Evolutionary conservation across 352 stramenopile species (phyloP), one percentile per base, ranked within the genome.

Genomic region (Phytophthora macrochlamydospora): DNA sequence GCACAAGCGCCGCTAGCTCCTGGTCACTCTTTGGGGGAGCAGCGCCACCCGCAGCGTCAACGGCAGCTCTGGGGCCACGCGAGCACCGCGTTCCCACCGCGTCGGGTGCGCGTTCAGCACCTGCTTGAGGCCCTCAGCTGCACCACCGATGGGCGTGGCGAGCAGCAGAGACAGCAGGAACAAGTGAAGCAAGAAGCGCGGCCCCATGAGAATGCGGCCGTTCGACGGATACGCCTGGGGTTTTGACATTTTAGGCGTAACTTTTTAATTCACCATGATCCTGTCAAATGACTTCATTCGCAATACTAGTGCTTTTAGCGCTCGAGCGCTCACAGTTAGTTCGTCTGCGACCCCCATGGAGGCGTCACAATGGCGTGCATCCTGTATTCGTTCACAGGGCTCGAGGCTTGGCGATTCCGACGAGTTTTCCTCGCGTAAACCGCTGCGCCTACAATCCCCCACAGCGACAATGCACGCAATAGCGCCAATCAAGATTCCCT

Each of bases 1-100:
- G 45, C 40, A 93, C 74, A 5, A 84, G 38, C 9, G 69, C 52
- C 7, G 72, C 81, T 8, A 93, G 50, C 42, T 82, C 58, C 1
- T 33, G 50, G 44, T 83, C 65, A 11, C 67, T 65, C 13, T 76
- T 2, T 35, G 46, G 2, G 67, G 62, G 4, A 57, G 49, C 12
- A 91, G 70, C 31, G 72, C 70, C 54, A 91, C 45, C 18, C 75
- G 78, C 11, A 91, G 61, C 7, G 59, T 37, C 60, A 91, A 45
- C 18, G 37, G 50, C 2, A 48, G 48, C 29, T 69, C 62, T 3
- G 67, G 32, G 8, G 67, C 45, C 3, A 69, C 78, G 55, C 79
- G 78, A 42, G 58, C 29, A 4, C 69, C 69, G 18, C 68, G 59
- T n/a, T 57, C 29, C 72, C 72, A 80, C 50, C 33, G 44, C 33